A percentile compares a stretch with the other conserved stretches of the same genome.
phyloP scores from a whole-genome alignment of 1,284 basidiomycete genomes.

The Lignosus rhinocerotis region DNA sequence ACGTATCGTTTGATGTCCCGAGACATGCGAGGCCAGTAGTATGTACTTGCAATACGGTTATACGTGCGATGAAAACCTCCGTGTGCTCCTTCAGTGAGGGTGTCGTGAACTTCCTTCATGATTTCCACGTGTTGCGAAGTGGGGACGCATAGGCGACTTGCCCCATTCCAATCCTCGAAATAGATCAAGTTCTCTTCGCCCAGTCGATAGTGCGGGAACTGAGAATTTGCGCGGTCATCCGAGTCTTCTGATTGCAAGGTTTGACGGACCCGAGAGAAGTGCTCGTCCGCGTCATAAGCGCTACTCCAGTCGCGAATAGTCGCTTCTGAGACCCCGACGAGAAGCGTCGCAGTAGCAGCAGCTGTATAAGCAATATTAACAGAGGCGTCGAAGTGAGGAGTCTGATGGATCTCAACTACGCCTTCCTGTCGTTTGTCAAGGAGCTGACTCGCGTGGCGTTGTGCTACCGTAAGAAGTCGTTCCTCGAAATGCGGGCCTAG shows the following conservation, averaged over 20 bases:
- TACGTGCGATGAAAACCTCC: slow-evolving; percentile 34
- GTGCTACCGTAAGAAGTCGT: slow-evolving; percentile 26
- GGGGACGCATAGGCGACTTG: slow-evolving; percentile 26
- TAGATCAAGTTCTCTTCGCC: slow-evolving; percentile 21
- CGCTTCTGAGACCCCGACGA: too few relatives aligned
- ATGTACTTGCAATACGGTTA: slow-evolving; percentile 21
- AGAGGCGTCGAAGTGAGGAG: too few relatives aligned
- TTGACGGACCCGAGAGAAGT: neutral
- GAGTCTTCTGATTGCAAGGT: too few relatives aligned
- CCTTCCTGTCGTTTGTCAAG: too few relatives aligned
- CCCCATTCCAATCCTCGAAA: slow-evolving; percentile 26
- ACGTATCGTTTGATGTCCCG: slow-evolving; percentile 22
- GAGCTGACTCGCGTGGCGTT: too few relatives aligned
- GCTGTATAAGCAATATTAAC: too few relatives aligned
- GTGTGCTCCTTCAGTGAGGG: slow-evolving; percentile 30
- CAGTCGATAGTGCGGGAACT: slow-evolving; percentile 16
- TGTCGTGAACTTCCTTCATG: slow-evolving; percentile 13
- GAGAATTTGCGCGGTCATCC: slow-evolving; percentile 4
- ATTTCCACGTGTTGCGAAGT: neutral
- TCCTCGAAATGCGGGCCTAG: slow-evolving; percentile 32
- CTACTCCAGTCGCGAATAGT: too few relatives aligned
- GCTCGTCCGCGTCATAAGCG: neutral
- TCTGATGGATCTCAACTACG: too few relatives aligned
- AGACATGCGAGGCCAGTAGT: slow-evolving; percentile 38
- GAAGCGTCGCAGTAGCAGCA: too few relatives aligned